Evolutionary conservation across 2,329 filamentous ascomycete genomes (phyloP).

Genomic region (Ambrosiella xylebori): DNA sequence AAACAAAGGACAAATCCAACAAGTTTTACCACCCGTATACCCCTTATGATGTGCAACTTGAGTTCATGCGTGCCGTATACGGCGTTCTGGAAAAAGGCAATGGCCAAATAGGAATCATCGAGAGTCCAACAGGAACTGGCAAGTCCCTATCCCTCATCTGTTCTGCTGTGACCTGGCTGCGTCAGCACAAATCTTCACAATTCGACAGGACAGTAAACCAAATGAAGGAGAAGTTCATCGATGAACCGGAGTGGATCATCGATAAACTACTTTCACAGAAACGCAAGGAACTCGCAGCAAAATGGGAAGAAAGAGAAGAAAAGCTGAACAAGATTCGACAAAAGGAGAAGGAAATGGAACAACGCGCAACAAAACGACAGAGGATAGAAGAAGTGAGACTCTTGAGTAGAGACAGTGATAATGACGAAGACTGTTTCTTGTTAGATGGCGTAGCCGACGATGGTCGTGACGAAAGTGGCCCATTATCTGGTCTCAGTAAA

Average conservation of each 20-base stretch:
- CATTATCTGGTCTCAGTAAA: conserved; percentile 45
- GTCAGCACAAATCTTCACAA: conserved; percentile 51
- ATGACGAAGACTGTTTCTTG: conserved; percentile 53
- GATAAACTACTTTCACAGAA: conserved; percentile 57
- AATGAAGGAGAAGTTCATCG: conserved; percentile 30
- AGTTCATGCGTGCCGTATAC: conserved; percentile 79
- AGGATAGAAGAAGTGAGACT: conserved; percentile 23
- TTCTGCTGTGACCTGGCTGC: conserved; percentile 77
- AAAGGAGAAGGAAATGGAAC: conserved; percentile 41
- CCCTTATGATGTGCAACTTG: conserved; percentile 71
- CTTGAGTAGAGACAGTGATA: conserved; percentile 17
- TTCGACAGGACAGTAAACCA: conserved; percentile 36
- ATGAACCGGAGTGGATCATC: conserved; percentile 72
- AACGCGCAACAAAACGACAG: conserved; percentile 29
- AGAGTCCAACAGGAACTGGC: conserved; percentile 82
- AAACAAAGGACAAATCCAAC: neutral
- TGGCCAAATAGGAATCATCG: conserved; percentile 71
- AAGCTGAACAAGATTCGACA: conserved; percentile 48
- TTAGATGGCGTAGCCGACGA: conserved; percentile 51
- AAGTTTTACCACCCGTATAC: conserved; percentile 77
- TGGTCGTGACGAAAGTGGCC: conserved; percentile 20
- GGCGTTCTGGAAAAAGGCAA: conserved; percentile 51
- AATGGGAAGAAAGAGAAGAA: conserved; percentile 58
- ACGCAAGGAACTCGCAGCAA: conserved; percentile 45
- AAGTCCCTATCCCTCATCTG: conserved; percentile 90